A percentile compares a stretch with the other conserved stretches of the same genome.
Evolutionary conservation across 2,329 filamentous ascomycete species (phyloP).

Genomic region (Penicillium sp.): DNA sequence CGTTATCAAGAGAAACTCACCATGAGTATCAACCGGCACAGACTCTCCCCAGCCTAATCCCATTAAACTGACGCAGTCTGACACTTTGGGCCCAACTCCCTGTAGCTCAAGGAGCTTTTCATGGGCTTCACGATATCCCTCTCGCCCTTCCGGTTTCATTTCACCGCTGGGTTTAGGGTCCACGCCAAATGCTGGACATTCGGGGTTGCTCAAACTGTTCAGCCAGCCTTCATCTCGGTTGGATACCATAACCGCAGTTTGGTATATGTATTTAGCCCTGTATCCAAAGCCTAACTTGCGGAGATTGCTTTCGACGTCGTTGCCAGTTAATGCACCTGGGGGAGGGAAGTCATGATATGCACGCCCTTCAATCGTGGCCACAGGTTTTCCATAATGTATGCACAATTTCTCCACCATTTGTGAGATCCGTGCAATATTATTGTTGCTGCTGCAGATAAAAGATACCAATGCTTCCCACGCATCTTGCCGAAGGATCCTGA

Average conservation of each 20-base stretch:
- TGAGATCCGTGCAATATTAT: conserved; percentile 89
- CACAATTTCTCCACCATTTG: conserved; percentile 96
- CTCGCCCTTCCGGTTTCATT: conserved; percentile 45
- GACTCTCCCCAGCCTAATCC: conserved; percentile 91
- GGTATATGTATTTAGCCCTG: conserved; percentile 80
- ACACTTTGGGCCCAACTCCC: conserved; percentile 91
- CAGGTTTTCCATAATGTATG: conserved; percentile 67
- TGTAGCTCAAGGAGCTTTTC: conserved; percentile 67
- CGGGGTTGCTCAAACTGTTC: conserved; percentile 66
- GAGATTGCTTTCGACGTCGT: conserved; percentile 69
- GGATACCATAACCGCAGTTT: conserved; percentile 69
- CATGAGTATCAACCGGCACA: conserved; percentile 91
- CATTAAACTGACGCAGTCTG: conserved; percentile 94
- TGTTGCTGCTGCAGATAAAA: conserved; percentile 98
- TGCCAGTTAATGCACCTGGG: conserved; percentile 61
- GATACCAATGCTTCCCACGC: conserved; percentile 88
- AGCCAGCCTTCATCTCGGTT: conserved; percentile 65
- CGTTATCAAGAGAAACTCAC: conserved; percentile 26
- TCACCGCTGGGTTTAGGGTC: conserved; percentile 39
- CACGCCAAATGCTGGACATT: conserved; percentile 53
- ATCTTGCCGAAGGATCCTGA: conserved; percentile 87
- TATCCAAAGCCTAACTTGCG: conserved; percentile 87
- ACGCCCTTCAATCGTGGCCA: conserved; percentile 61
- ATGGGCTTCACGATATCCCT: conserved; percentile 71
- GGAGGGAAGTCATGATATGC: conserved; percentile 80